Conservation (phyloP, 129 eudicot genomes). For the Smallanthus sonchifolius region DNA sequence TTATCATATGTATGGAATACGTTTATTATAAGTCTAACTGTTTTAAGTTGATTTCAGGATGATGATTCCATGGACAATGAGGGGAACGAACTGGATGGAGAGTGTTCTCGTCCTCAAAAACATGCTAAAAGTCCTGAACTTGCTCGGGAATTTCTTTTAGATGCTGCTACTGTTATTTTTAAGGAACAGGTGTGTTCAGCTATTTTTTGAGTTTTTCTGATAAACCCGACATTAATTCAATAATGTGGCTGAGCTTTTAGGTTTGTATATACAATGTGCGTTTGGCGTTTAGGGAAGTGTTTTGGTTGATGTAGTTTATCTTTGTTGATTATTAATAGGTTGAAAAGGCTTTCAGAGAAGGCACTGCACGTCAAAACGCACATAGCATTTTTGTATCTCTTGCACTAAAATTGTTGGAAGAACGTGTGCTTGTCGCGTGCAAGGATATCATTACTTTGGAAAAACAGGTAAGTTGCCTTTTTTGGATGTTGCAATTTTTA, state of each 20-base stretch:
- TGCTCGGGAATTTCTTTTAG: constrained; percentile 95
- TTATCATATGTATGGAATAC: not conserved
- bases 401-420: constrained; percentile 80
- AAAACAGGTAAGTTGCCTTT: constrained; percentile 60
- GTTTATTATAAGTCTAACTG: not conserved
- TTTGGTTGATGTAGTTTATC: constrained; percentile 1
- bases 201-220: not conserved
- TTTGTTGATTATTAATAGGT: constrained; percentile 47
- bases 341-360: constrained; percentile 98
- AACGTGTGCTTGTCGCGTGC: constrained; percentile 88
- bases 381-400: constrained; percentile 96
- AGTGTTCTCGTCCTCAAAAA: constrained; percentile 93
- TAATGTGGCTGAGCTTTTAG: not conserved
- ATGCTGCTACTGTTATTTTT: constrained; percentile 94
- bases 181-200: constrained; percentile 79
- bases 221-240: not conserved
- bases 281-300: not conserved
- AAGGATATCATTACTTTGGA: constrained; percentile 85
- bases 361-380: constrained; percentile 98
- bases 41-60: constrained; percentile 50
- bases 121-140: constrained; percentile 99
- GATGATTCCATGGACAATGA: constrained; percentile 97
- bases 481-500: not conserved
- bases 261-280: constrained; percentile 8
- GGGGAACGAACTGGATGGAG: constrained; percentile 93